Evolutionary conservation across 495 filamentous ascomycete genomes (phyloP).

Genomic region (Bathelium albidoporum): DNA sequence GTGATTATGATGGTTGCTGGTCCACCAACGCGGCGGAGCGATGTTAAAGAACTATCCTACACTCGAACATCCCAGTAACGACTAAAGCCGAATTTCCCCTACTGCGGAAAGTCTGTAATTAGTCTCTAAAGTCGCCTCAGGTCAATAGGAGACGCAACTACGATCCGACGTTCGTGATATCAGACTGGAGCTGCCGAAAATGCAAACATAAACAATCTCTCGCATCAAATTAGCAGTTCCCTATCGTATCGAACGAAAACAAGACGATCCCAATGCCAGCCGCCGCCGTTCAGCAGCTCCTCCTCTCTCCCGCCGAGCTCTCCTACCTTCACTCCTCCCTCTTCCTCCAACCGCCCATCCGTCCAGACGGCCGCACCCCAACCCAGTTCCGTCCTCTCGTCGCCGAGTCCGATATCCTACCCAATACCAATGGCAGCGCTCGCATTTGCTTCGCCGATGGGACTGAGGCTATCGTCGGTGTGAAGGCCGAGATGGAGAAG

Average conservation of each 20-base stretch:
- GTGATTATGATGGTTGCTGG: not conserved
- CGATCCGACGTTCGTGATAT: too few species aligned
- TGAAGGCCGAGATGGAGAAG: conserved; percentile 86
- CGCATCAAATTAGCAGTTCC: not conserved
- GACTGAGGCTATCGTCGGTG: conserved; percentile 86
- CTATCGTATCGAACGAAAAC: not conserved
- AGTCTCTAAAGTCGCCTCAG: too few species aligned
- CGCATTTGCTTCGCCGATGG: conserved; percentile 91
- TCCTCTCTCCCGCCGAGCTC: conserved; percentile 86
- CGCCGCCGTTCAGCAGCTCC: conserved; percentile 32
- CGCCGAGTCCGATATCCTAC: conserved; percentile 82
- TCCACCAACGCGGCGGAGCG: not conserved
- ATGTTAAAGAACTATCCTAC: not conserved
- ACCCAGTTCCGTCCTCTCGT: conserved; percentile 83
- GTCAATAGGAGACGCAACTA: too few species aligned
- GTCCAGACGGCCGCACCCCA: conserved; percentile 73
- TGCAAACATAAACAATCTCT: not conserved
- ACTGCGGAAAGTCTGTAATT: too few species aligned
- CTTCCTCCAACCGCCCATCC: conserved; percentile 66
- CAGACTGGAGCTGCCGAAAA: too few species aligned
- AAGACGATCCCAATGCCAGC: conserved; percentile 22
- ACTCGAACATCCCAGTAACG: not conserved
- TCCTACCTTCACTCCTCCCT: conserved; percentile 91
- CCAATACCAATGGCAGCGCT: conserved; percentile 81
- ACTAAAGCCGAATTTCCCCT: not conserved